Base-by-base conservation (phyloP, 176 grass and related monocot species). In the Oryza glaberrima region DNA sequence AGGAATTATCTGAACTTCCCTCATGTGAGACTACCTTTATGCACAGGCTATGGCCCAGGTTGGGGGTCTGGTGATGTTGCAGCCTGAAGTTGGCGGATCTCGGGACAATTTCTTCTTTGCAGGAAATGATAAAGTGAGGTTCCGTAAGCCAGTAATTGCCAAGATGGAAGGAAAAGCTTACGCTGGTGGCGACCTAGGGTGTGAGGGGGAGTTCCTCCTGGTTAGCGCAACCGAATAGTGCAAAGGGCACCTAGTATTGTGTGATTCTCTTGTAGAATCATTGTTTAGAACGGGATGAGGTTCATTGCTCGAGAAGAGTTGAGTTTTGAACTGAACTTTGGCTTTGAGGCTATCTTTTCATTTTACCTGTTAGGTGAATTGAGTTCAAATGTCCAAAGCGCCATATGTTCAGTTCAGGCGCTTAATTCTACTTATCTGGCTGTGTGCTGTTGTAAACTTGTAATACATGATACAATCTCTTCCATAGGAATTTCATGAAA, bases 111-210 rank as follows among this genome's bases (percentile, higher is more conserved):
- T 98, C 90, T 98, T 91, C 60, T 96, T 99, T 15, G n/a, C n/a
- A n/a, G n/a, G n/a, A n/a, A n/a, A n/a, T n/a, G n/a, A n/a, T n/a
- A n/a, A n/a, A n/a, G n/a, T n/a, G n/a, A n/a, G n/a, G n/a, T n/a
- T n/a, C n/a, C n/a, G n/a, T n/a, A n/a, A n/a, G n/a, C n/a, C n/a
- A n/a, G n/a, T n/a, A n/a, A n/a, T n/a, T n/a, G 96, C 96, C 54
- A 99, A 96, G 84, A 94, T 96, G 93, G 91, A 99, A 77, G 96
- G 96, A 77, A 99, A 99, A 82, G 93, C 96, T 40, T 98, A 95
- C 78, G 96, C 95, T 14, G 95, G 93, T 72, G 93, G 87, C 3
- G 91, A 98, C 5, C 64, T 95, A 32, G 88, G 94, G 20, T 98
- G 96, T 54, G 91, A 98, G 67, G 96, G 96, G 28, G 96, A 98